phyloP scores from a whole-genome alignment of 1,139 yeast genomes.

The Hanseniaspora sp. region DNA sequence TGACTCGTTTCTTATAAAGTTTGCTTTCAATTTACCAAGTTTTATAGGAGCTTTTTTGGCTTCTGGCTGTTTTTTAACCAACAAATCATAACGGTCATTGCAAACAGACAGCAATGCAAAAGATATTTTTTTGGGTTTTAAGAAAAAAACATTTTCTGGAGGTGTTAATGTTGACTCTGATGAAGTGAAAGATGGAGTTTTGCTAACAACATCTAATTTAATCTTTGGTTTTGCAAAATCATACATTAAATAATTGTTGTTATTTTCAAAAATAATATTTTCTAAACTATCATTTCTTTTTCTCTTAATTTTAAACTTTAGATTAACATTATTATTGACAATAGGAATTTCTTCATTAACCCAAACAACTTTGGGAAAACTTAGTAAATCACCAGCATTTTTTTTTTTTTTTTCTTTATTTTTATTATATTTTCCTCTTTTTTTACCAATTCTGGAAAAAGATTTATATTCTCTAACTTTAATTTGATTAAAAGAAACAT shows the following conservation, averaged over 20 bases:
- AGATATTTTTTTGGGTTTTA: too few species aligned
- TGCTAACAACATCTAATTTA: not conserved
- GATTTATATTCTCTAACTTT: conserved; percentile 7
- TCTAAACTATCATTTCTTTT: not conserved
- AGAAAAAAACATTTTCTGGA: too few species aligned
- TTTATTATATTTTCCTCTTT: conserved; percentile 12
- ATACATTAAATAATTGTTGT: not conserved
- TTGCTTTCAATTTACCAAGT: too few species aligned
- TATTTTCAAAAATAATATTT: too few species aligned
- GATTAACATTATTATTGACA: not conserved
- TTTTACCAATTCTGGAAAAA: conserved; percentile 2
- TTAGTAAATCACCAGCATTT: not conserved
- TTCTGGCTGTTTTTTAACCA: too few species aligned
- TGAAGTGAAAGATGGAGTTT: not conserved
- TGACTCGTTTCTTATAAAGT: too few species aligned
- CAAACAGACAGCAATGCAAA: too few species aligned
- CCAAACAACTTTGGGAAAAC: not conserved
- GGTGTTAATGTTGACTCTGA: not conserved
- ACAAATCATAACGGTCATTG: too few species aligned
- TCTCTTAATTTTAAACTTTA: not conserved
- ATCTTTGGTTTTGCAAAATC: not conserved
- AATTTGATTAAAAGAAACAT: not conserved
- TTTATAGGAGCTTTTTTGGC: too few species aligned
- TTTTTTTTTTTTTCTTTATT: not conserved
- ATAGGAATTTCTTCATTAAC: not conserved